These are phyloP conservation scores for Cordyceps fumosorosea DNA, from an alignment of 2,329 filamentous ascomycete species.

Conservation along the genomic window DNA sequence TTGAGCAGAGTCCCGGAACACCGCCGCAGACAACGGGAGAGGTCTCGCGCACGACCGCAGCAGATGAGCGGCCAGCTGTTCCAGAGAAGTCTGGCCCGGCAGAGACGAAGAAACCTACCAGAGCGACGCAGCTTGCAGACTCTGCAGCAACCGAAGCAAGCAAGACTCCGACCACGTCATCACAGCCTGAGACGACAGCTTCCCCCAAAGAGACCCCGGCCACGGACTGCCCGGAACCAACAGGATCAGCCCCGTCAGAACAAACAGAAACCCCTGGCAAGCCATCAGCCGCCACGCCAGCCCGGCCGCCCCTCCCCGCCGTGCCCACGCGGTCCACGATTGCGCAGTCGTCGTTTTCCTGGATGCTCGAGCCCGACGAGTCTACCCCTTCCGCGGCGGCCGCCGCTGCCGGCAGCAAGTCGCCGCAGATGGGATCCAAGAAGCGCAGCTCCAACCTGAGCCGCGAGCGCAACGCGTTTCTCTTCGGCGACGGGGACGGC, in stretches of 20 bases:
- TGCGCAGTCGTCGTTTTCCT: conserved; percentile 70
- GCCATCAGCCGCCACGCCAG: conserved; percentile 20
- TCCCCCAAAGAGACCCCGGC: not conserved
- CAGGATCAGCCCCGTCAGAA: not conserved
- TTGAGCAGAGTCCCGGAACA: not conserved
- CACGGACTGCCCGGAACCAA: not conserved
- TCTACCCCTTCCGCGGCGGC: conserved; percentile 19
- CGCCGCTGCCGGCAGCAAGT: conserved; percentile 20
- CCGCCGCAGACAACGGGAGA: not conserved
- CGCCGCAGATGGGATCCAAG: conserved; percentile 28
- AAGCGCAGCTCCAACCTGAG: conserved; percentile 37
- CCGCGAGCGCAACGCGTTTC: conserved; percentile 51
- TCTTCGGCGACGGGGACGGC: conserved; percentile 47
- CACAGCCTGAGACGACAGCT: not conserved
- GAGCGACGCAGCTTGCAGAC: not conserved
- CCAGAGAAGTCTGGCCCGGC: not conserved
- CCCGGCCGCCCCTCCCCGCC: conserved; percentile 20
- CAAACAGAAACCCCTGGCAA: not conserved
- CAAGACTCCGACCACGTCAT: not conserved
- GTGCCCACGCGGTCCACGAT: conserved; percentile 59
- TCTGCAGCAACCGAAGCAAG: not conserved
- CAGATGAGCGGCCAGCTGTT: not conserved
- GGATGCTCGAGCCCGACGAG: conserved; percentile 63
- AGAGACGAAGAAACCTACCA: not conserved
- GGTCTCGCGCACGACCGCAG: not conserved